phyloP scores from a whole-genome alignment of 164 flowering plant genomes.

The Sedum album region DNA sequence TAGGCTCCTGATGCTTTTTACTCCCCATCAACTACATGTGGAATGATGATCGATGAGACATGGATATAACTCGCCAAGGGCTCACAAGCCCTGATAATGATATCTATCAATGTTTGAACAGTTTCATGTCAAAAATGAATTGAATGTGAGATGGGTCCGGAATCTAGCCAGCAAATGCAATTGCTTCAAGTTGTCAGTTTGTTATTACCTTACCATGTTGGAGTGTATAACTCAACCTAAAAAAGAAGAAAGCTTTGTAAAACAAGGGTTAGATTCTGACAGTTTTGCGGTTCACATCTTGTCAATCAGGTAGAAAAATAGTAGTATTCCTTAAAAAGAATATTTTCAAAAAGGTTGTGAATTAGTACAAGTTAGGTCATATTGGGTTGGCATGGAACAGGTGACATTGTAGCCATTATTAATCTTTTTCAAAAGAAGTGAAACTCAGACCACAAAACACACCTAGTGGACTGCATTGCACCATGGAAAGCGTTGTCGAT shows the following conservation, averaged over 20 bases:
- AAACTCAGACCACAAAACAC: not conserved
- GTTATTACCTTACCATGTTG: not conserved
- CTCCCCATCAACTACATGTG: not conserved
- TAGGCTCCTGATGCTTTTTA: not conserved
- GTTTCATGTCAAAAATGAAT: not conserved
- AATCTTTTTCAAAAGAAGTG: not conserved
- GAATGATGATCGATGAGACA: not conserved
- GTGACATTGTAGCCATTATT: not conserved
- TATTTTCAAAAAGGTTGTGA: too few species aligned
- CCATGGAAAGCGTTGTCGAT: not conserved
- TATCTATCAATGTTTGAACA: not conserved
- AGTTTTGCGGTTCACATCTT: too few species aligned
- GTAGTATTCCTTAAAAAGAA: too few species aligned
- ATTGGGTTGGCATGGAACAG: not conserved
- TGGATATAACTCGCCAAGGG: not conserved
- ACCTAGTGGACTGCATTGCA: slow-evolving; percentile 2
- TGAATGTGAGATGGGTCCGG: not conserved
- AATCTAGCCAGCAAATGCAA: not conserved
- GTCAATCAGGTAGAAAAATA: too few species aligned
- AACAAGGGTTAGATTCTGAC: not conserved
- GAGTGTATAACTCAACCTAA: too few species aligned
- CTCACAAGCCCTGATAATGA: not conserved
- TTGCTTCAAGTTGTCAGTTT: not conserved
- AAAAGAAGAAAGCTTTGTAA: too few species aligned
- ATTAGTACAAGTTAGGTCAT: too few species aligned